A percentile compares a stretch with the other conserved stretches of the same genome.
These are phyloP conservation scores for Saturnispora mendoncae DNA, from an alignment of 805 yeast species.

Conservation along the genomic window DNA sequence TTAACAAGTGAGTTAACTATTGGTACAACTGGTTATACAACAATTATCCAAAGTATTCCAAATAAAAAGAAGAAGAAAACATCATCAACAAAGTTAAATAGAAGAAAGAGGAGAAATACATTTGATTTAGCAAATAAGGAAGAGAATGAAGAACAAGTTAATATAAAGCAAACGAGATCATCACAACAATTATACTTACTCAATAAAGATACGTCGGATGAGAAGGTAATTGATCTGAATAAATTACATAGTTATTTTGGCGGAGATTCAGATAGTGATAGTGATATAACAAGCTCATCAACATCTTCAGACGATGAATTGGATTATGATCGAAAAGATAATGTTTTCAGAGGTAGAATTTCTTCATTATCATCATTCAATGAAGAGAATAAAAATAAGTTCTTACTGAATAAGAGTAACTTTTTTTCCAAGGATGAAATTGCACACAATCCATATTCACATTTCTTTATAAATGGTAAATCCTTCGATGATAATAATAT, in stretches of 20 bases:
- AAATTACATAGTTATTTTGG: slow-evolving; percentile 27
- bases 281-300: slow-evolving; percentile 11
- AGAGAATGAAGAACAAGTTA: slow-evolving; percentile 12
- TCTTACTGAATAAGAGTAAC: slow-evolving; percentile 13
- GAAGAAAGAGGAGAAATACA: slow-evolving; percentile 24
- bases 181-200: slow-evolving; percentile 23
- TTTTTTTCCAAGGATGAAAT: slow-evolving; percentile 12
- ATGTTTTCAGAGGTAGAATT: slow-evolving; percentile 12
- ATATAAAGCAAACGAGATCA: slow-evolving; percentile 23
- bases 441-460: slow-evolving; percentile 13
- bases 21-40: slow-evolving; percentile 18
- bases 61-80: slow-evolving; percentile 1
- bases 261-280: slow-evolving; percentile 20
- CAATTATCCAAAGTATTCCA: slow-evolving; percentile 19
- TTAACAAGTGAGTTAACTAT: slow-evolving; percentile 21
- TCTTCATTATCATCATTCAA: slow-evolving; percentile 17
- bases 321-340: slow-evolving; percentile 4
- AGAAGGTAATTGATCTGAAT: slow-evolving; percentile 22
- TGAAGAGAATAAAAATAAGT: slow-evolving; percentile 14
- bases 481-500: neutral
- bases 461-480: slow-evolving; percentile 9
- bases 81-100: slow-evolving; percentile 10
- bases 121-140: slow-evolving; percentile 19
- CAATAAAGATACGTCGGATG: slow-evolving; percentile 17
- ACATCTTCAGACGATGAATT: slow-evolving; percentile 10